Conservation (phyloP, 148 eudicot genomes). For the Pouteria glomerata region DNA sequence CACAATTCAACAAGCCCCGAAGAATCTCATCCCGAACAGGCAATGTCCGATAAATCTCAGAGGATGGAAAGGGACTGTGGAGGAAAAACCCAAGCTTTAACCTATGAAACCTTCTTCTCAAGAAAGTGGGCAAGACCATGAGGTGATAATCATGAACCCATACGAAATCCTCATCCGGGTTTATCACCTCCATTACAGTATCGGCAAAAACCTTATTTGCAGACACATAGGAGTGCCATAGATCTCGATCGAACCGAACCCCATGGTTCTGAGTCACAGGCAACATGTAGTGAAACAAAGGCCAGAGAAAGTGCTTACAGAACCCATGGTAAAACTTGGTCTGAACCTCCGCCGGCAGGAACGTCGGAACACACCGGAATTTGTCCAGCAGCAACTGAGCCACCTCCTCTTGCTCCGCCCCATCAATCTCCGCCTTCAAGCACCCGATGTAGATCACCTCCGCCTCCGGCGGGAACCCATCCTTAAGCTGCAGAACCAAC, state of each 20-base stretch:
- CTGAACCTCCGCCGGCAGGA: conserved; percentile 41
- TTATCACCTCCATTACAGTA: conserved; percentile 56
- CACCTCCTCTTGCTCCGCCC: conserved; percentile 54
- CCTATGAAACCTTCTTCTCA: conserved; percentile 49
- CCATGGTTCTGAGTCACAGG: conserved; percentile 52
- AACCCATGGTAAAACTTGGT: conserved; percentile 72
- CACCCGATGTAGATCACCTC: conserved; percentile 61
- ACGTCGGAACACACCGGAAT: conserved; percentile 68
- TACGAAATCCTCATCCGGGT: conserved; percentile 62
- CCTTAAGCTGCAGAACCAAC: conserved; percentile 48
- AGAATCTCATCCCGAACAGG: conserved; percentile 79
- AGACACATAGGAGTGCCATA: conserved; percentile 75
- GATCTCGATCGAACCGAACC: conserved; percentile 41
- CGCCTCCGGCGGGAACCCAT: conserved; percentile 42
- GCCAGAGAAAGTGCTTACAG: conserved; percentile 84
- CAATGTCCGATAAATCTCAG: conserved; percentile 73
- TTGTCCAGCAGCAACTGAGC: conserved; percentile 36
- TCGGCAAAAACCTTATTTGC: conserved; percentile 67
- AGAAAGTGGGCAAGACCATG: conserved; percentile 73
- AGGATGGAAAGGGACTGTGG: conserved; percentile 75
- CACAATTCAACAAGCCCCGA: conserved; percentile 66
- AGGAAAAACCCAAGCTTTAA: conserved; percentile 70
- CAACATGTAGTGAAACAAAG: conserved; percentile 71
- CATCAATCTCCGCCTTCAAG: conserved; percentile 41
- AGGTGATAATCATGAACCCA: conserved; percentile 92